phyloP scores from a whole-genome alignment of 768 basidiomycete species.

The Mycena latifolia region DNA sequence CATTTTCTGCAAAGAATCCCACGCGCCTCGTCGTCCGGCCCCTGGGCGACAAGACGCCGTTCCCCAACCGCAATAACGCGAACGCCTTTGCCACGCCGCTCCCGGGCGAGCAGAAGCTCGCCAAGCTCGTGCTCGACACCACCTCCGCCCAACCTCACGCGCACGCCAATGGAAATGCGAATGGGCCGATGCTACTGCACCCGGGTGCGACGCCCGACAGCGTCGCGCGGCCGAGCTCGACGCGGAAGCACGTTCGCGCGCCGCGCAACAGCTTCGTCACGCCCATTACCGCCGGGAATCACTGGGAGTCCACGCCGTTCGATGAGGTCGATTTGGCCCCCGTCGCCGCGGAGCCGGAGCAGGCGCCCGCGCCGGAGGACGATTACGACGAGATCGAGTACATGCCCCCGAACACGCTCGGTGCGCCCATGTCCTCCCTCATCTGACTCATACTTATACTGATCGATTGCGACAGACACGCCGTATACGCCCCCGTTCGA shows the following conservation, averaged over 20 bases:
- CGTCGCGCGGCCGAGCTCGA: constrained; percentile 73
- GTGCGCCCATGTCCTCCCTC: not conserved
- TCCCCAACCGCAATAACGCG: constrained; percentile 67
- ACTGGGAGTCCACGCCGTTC: constrained; percentile 89
- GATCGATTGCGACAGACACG: constrained; percentile 43
- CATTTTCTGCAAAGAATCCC: constrained; percentile 33
- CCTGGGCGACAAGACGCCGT: constrained; percentile 82
- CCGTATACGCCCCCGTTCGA: constrained; percentile 59
- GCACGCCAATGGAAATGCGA: too few relatives aligned
- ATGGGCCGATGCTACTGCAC: constrained; percentile 29
- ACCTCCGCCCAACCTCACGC: constrained; percentile 22
- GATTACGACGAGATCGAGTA: constrained; percentile 66
- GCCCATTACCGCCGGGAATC: constrained; percentile 71
- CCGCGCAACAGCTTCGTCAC: constrained; percentile 74
- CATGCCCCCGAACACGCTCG: constrained; percentile 56
- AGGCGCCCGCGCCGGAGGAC: constrained; percentile 44
- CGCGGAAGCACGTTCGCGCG: constrained; percentile 71
- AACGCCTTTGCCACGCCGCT: constrained; percentile 51
- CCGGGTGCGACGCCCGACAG: constrained; percentile 52
- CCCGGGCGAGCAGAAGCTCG: constrained; percentile 47
- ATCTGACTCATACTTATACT: too few relatives aligned
- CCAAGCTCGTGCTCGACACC: constrained; percentile 42
- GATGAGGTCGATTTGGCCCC: too few relatives aligned
- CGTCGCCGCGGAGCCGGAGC: constrained; percentile 40
- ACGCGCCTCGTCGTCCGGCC: constrained; percentile 55